Conservation (phyloP, 2,329 filamentous ascomycete genomes). For the Curvularia eragrostidis region DNA sequence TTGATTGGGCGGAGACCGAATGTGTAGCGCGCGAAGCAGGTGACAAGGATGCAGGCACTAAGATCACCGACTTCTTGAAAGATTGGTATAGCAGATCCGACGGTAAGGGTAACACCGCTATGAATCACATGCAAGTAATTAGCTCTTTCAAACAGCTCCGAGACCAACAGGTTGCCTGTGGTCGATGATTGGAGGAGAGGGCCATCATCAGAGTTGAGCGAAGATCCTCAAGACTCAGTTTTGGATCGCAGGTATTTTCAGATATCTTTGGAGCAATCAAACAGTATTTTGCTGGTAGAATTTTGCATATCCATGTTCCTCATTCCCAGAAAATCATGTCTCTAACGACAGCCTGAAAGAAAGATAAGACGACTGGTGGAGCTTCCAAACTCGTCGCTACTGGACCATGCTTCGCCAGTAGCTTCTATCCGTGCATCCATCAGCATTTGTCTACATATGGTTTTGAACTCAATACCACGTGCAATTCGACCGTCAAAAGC, state of each 20-base stretch:
- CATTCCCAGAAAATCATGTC: too few species aligned
- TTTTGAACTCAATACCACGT: conserved; percentile 15
- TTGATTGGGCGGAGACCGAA: neutral
- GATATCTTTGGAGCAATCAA: neutral
- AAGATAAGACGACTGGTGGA: too few species aligned
- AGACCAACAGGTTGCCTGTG: neutral
- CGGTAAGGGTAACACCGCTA: neutral
- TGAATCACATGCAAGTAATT: neutral
- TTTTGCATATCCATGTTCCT: too few species aligned
- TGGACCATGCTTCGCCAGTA: neutral
- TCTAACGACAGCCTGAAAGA: too few species aligned
- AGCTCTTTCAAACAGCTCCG: neutral
- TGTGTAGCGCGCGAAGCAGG: neutral
- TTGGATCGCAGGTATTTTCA: neutral
- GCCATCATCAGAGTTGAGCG: neutral
- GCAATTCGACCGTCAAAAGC: conserved; percentile 16
- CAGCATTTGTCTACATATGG: conserved; percentile 9
- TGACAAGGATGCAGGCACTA: neutral
- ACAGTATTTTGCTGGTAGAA: neutral
- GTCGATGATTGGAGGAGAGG: neutral
- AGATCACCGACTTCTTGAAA: neutral
- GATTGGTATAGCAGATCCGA: neutral
- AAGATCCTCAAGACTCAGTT: neutral
- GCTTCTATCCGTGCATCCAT: neutral
- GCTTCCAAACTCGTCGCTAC: neutral